Evolutionary conservation across 345 rosid species (phyloP), one percentile per base, ranked within the genome.

Genomic region (Murraya koenigii): DNA sequence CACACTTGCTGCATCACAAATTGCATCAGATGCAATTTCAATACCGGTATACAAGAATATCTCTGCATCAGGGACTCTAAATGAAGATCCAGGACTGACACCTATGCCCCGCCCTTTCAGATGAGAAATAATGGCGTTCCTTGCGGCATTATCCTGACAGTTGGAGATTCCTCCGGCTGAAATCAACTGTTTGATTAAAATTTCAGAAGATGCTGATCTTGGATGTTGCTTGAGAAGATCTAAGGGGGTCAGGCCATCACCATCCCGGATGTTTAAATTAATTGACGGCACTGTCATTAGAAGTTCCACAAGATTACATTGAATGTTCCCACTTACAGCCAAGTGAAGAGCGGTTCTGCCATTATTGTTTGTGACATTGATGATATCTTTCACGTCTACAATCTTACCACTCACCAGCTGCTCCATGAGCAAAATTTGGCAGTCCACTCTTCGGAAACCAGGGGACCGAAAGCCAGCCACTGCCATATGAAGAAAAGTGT

Each of bases 401-500:
- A 78, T 75, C 64, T 84, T 75, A 33, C 91, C 84, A 25, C 80
- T 30, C 54, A 87, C 78, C 78, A 91, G 64, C 79, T 87, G 84
- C 76, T 87, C 90, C 83, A 91, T 69, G 65, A 92, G 94, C 89
- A 92, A 91, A 69, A 91, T 83, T 81, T 92, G 99, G 69, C 74
- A 68, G 70, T 94, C 98, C 33, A 90, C 80, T 81, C 98, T 85
- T 44, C 82, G 91, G 75, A 96, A 96, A 20, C 99, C 97, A 3
- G 93, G 82, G 7, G 89, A 86, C 55, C 88, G 83, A 70, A 94
- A 94, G 64, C 92, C 94, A 8, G 95, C 87, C 49, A 96, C 95
- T n/a, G 88, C 97, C 86, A 87, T 83, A 77, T 96, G 99, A 75
- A 96, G 92, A 79, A 89, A 94, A 61, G 97, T 92, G 83, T 92